Evolutionary conservation across 306 rosid genomes (phyloP).

Genomic region (Rosa lucieae): DNA sequence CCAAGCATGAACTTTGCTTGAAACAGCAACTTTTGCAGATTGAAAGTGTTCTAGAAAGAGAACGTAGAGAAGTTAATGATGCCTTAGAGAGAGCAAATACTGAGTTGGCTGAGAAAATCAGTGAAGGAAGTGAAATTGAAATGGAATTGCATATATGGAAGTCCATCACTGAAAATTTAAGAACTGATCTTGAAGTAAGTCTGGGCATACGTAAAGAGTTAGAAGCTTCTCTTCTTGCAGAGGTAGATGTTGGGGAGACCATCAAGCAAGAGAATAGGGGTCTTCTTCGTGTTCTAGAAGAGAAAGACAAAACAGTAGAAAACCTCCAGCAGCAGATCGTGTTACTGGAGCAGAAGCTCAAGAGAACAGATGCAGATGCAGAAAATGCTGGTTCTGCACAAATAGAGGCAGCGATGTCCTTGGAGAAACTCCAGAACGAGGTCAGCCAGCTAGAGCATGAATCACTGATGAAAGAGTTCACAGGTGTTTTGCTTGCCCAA

Average conservation of each 20-base stretch:
- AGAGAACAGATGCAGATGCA: constrained; percentile 36
- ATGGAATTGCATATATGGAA: constrained; percentile 70
- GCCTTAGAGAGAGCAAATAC: constrained; percentile 45
- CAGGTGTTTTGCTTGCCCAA: constrained; percentile 46
- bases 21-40: constrained; percentile 35
- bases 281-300: constrained; percentile 40
- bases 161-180: constrained; percentile 48
- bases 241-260: constrained; percentile 60
- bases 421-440: constrained; percentile 57
- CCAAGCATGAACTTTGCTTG: constrained; percentile 37
- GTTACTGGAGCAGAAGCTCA: constrained; percentile 44
- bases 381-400: constrained; percentile 32
- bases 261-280: constrained; percentile 51
- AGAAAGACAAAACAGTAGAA: constrained; percentile 40
- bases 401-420: constrained; percentile 24
- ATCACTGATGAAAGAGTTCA: constrained; percentile 51
- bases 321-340: constrained; percentile 44
- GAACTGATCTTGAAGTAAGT: constrained; percentile 52
- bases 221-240: constrained; percentile 75
- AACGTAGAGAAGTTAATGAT: constrained; percentile 35
- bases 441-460: constrained; percentile 53
- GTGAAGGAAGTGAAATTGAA: constrained; percentile 61
- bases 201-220: constrained; percentile 50
- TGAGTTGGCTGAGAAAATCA: constrained; percentile 51
- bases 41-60: constrained; percentile 33